phyloP scores from a whole-genome alignment of 2,329 filamentous ascomycete species.

The Fusarium camptoceras region DNA sequence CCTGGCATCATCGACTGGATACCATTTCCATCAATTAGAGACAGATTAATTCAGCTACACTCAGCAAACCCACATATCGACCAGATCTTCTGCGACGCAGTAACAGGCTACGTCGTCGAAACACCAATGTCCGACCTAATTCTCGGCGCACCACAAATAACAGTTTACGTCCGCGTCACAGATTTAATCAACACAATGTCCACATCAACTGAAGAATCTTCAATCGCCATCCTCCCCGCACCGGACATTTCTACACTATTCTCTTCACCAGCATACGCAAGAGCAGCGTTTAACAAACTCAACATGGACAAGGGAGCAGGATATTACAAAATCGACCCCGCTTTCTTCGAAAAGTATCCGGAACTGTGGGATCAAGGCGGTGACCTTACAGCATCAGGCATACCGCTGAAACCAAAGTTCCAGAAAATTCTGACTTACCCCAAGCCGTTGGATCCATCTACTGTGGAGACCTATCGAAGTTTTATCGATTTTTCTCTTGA shows the following conservation, averaged over 20 bases:
- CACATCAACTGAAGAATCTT: background rate
- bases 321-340: constrained; percentile 51
- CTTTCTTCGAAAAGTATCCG: constrained; percentile 49
- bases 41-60: constrained; percentile 47
- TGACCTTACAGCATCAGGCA: constrained; percentile 45
- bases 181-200: constrained; percentile 49
- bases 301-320: constrained; percentile 50
- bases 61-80: constrained; percentile 49
- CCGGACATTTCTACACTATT: constrained; percentile 43
- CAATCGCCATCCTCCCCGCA: constrained; percentile 38
- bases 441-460: constrained; percentile 45
- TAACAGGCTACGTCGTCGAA: constrained; percentile 50
- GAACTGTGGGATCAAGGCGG: constrained; percentile 47
- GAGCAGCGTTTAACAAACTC: constrained; percentile 43
- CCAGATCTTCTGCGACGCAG: constrained; percentile 51
- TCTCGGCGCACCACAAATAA: constrained; percentile 41
- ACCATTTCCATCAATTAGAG: constrained; percentile 47
- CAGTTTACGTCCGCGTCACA: constrained; percentile 47
- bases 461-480: constrained; percentile 49
- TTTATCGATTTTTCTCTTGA: constrained; percentile 51
- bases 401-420: constrained; percentile 46
- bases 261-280: constrained; percentile 40
- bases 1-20: constrained; percentile 50
- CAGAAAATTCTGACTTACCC: constrained; percentile 49
- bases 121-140: constrained; percentile 47